Percentiles rank a stretch among this genome's conserved stretches.
phyloP scores from a whole-genome alignment of 306 rosid genomes.

The Quercus suber region DNA sequence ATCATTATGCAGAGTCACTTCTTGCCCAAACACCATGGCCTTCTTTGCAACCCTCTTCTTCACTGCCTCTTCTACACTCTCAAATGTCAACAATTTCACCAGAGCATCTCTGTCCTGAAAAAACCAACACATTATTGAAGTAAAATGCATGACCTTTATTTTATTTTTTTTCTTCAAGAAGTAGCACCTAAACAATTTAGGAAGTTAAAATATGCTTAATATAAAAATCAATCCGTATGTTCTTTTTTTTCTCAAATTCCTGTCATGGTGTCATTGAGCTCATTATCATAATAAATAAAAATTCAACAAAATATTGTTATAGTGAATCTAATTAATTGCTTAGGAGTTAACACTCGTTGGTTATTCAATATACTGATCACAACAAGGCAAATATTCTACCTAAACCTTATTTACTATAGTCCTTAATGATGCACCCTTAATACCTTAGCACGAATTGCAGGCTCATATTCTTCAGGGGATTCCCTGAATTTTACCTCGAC shows the following conservation, averaged over 20 bases:
- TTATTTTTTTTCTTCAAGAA: not conserved
- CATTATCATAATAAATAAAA: too few relatives aligned
- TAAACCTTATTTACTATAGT: not conserved
- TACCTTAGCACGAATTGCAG: slow-evolving; percentile 81
- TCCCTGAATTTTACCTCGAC: slow-evolving; percentile 89
- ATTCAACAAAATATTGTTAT: too few relatives aligned
- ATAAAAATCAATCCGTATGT: too few relatives aligned
- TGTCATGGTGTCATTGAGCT: too few relatives aligned
- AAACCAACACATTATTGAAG: not conserved
- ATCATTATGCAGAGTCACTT: slow-evolving; percentile 34
- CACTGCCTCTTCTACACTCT: slow-evolving; percentile 68
- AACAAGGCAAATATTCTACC: not conserved
- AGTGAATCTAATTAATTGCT: too few relatives aligned
- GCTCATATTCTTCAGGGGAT: slow-evolving; percentile 69
- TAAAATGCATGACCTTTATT: not conserved
- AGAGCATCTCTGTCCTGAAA: slow-evolving; percentile 69
- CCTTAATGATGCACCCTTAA: not conserved
- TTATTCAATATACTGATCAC: not conserved
- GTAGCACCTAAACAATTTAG: not conserved
- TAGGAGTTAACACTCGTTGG: not conserved
- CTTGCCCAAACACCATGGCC: slow-evolving; percentile 67
- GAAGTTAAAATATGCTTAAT: not conserved
- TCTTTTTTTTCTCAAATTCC: too few relatives aligned
- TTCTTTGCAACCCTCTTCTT: slow-evolving; percentile 81
- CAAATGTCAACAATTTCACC: slow-evolving; percentile 80